Percentiles rank a stretch among this genome's conserved stretches.
phyloP scores from a whole-genome alignment of 1,284 basidiomycete genomes.

The Ganoderma lucidum region DNA sequence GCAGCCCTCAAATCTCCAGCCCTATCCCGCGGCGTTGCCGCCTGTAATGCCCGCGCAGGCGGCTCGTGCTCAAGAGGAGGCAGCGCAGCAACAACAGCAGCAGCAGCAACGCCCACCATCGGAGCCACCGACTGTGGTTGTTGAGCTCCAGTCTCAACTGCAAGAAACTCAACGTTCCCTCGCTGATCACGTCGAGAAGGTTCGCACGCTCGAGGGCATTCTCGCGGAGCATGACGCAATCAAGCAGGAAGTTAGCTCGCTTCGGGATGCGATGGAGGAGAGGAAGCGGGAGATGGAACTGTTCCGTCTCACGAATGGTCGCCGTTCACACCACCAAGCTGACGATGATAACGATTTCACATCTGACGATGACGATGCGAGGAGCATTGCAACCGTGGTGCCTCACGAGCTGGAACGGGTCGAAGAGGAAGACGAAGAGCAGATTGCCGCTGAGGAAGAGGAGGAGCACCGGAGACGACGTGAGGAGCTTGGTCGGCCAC shows the following conservation, averaged over 20 bases:
- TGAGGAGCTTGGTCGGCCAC: conserved; percentile 71
- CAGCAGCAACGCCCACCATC: conserved; percentile 31
- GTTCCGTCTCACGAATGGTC: conserved; percentile 37
- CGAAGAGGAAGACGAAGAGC: conserved; percentile 78
- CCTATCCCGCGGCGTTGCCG: conserved; percentile 70
- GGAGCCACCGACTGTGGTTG: conserved; percentile 54
- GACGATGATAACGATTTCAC: conserved; percentile 50
- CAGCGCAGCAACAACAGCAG: conserved; percentile 13
- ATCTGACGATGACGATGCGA: conserved; percentile 57
- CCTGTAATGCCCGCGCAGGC: conserved; percentile 66
- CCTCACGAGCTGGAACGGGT: conserved; percentile 77
- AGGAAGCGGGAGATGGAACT: conserved; percentile 49
- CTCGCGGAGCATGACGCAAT: conserved; percentile 90
- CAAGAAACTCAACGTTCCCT: conserved; percentile 87
- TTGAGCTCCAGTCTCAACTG: conserved; percentile 83
- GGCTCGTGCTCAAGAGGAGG: conserved; percentile 43
- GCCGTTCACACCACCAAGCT: conserved; percentile 36
- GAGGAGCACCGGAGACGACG: conserved; percentile 57
- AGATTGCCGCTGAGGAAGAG: conserved; percentile 54
- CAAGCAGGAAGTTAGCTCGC: conserved; percentile 78
- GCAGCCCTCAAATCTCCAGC: conserved; percentile 65
- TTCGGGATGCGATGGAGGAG: conserved; percentile 77
- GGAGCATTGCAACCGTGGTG: conserved; percentile 69
- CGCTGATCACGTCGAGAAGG: conserved; percentile 84
- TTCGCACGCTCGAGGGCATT: conserved; percentile 83